Evolutionary conservation across 192 early-diverging fungal genomes (phyloP), one percentile per base, ranked within the genome.

Genomic region (Powellomyces hirtus): DNA sequence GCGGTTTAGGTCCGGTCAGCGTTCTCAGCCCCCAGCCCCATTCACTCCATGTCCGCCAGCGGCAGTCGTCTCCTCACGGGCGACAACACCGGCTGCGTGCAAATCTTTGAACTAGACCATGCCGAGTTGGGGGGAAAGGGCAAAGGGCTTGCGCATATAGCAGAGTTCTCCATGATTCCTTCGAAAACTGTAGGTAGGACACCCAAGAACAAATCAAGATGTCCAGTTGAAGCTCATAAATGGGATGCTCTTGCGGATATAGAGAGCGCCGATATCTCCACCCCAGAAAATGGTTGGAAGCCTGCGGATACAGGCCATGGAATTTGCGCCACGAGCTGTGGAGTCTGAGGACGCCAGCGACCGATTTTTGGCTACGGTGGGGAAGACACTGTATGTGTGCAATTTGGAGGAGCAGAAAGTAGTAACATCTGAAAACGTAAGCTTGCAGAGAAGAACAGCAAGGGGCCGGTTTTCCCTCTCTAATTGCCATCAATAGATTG

Each of bases 1-100:
- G n/a, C n/a, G n/a, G n/a, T n/a, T 71, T 60, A 84, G 82, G 38
- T 77, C 18, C 56, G 72, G 11, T 75, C 82, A 16, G 70, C 63
- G 31, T 80, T 84, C 66, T 51, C 77, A 5, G 73, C 68, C 24
- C 80, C 82, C 1, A 50, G 68, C 34, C 51, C 75, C 7, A 75
- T 78, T 16, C 78, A 73, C 70, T 37, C 63, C 51, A 59, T 84
- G 57, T 66, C 66, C 29, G 58, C 75, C 24, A 62, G 57, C 16
- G 77, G 78, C 1, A 59, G 61, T 36, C 55, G 45, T n/a, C 44
- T 83, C 7, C 20, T 75, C n/a, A 74, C 78, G 4, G 74, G 68
- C 27, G 79, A 78, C 0, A 55, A 75, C 3, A 64, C 64, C 46
- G 73, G 81, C 18, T 33, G 75, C 2, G 68, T 74, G 30, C 77